phyloP scores from a whole-genome alignment of 2,329 filamentous ascomycete genomes.

The Stemphylium beticola region DNA sequence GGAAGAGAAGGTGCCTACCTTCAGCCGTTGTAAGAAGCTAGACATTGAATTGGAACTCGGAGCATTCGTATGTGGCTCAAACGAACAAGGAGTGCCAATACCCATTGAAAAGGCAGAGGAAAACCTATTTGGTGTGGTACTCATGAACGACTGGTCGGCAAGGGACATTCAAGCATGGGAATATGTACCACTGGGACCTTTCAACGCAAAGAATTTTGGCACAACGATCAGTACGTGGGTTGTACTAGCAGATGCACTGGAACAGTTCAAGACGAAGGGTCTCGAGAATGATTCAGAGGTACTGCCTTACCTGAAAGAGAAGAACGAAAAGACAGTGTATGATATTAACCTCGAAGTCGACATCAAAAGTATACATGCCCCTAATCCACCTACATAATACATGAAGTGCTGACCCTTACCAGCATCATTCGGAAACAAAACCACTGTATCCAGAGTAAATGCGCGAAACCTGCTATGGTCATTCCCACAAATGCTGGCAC shows the following conservation, averaged over 20 bases:
- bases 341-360: slow-evolving; percentile 74
- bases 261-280: slow-evolving; percentile 66
- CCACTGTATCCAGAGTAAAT: slow-evolving; percentile 66
- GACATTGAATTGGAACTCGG: slow-evolving; percentile 84
- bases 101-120: slow-evolving; percentile 69
- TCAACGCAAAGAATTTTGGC: slow-evolving; percentile 84
- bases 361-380: slow-evolving; percentile 54
- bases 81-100: slow-evolving; percentile 69
- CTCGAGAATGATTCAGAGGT: slow-evolving; percentile 62
- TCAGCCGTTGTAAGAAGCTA: slow-evolving; percentile 68
- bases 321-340: slow-evolving; percentile 64
- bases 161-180: slow-evolving; percentile 85
- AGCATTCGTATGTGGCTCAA: slow-evolving; percentile 72
- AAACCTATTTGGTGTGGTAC: slow-evolving; percentile 77
- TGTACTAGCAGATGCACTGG: slow-evolving; percentile 75
- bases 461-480: slow-evolving; percentile 77
- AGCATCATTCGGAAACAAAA: slow-evolving; percentile 57
- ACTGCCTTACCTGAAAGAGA: slow-evolving; percentile 70
- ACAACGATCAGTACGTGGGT: slow-evolving; percentile 82
- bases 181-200: slow-evolving; percentile 80
- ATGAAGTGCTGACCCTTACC: slow-evolving; percentile 22
- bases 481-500: slow-evolving; percentile 82
- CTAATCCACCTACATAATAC: not conserved
- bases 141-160: slow-evolving; percentile 89
- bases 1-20: slow-evolving; percentile 66